phyloP scores from a whole-genome alignment of 495 filamentous ascomycete species.

The Penicillium subrubescens region DNA sequence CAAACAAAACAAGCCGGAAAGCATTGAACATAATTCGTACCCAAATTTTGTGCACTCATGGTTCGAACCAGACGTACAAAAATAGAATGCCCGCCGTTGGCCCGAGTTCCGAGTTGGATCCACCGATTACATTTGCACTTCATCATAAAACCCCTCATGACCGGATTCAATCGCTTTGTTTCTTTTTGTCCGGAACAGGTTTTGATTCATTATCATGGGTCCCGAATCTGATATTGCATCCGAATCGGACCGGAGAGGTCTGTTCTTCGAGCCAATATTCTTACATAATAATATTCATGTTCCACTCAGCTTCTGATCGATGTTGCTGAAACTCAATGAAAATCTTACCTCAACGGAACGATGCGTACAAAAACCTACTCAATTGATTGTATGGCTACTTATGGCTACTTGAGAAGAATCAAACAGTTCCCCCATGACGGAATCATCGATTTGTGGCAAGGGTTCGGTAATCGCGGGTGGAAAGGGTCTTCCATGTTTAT shows the following conservation, averaged over 20 bases:
- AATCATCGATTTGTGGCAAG: not conserved
- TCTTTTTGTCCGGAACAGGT: not conserved
- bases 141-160: slow-evolving; percentile 5
- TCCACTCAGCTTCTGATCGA: not conserved
- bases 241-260: not conserved
- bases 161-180: slow-evolving; percentile 1
- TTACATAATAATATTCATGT: not conserved
- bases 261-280: not conserved
- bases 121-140: slow-evolving; percentile 1
- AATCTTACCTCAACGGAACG: not conserved
- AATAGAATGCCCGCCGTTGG: slow-evolving; percentile 20
- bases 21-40: not conserved
- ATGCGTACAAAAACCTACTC: not conserved
- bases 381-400: not conserved
- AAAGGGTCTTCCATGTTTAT: slow-evolving; percentile 3
- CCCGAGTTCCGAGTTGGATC: not conserved
- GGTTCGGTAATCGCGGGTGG: not conserved
- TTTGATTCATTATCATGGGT: not conserved
- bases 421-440: not conserved
- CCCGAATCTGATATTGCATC: not conserved
- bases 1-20: not conserved
- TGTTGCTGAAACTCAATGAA: not conserved
- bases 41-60: slow-evolving; percentile 2
- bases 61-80: slow-evolving; percentile 14
- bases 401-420: not conserved